Conservation (phyloP, 495 filamentous ascomycete genomes). For the Usnea hakonensis region DNA sequence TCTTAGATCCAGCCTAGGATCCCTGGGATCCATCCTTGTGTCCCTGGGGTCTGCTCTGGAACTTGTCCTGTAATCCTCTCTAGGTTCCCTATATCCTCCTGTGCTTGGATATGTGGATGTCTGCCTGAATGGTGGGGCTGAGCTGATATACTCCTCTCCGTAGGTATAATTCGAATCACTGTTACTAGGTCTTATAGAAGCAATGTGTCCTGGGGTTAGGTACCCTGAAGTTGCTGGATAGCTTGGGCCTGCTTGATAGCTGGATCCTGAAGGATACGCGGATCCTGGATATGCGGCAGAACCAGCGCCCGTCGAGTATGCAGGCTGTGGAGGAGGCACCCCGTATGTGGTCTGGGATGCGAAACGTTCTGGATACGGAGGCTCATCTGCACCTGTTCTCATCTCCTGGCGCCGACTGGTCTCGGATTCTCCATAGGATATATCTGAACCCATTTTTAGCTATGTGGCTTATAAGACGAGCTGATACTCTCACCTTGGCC, state of each 20-base stretch:
- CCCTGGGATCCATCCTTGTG: constrained; percentile 3
- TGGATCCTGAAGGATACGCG: constrained; percentile 8
- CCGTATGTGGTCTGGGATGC: background rate
- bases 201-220: background rate
- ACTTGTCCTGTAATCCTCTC: background rate
- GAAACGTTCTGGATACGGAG: background rate
- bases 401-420: constrained; percentile 16
- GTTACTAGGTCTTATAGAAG: constrained; percentile 5
- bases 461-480: background rate
- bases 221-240: constrained; percentile 14
- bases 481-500: constrained; percentile 18
- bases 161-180: constrained; percentile 17
- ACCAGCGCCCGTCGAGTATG: background rate
- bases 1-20: background rate
- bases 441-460: constrained; percentile 13
- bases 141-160: constrained; percentile 14
- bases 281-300: constrained; percentile 5
- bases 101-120: constrained; percentile 10
- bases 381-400: background rate
- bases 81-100: constrained; percentile 4
- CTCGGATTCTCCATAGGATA: constrained; percentile 18
- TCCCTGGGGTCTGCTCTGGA: constrained; percentile 7
- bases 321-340: background rate
- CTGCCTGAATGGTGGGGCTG: constrained; percentile 16
- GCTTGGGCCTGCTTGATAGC: constrained; percentile 13